Base-by-base conservation (phyloP, 805 yeast genomes). In the Candida montana region DNA sequence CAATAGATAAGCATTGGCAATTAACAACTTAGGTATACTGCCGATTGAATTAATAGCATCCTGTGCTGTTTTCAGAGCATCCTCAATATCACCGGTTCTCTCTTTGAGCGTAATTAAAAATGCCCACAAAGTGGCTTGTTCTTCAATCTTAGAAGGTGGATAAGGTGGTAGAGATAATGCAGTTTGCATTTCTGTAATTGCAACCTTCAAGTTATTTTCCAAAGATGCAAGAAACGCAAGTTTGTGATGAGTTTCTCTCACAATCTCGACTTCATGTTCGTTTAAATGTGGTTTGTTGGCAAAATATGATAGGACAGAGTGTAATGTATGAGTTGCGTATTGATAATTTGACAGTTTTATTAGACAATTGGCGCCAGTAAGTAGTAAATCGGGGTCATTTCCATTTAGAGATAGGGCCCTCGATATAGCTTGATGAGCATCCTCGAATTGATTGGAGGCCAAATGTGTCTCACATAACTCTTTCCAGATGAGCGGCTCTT, bases 391-490 rank as follows among this genome's bases (percentile, higher is more conserved):
- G 1, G 81, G 68, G 48, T 76, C 75, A 27, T 58, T 55, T 4
- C 66, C 68, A 23, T 52, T 44, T 18, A 67, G 45, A 30, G 58
- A 63, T 5, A 74, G 50, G 3, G 74, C 74, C 35, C 70, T 62
- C 40, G 67, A 70, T 16, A 72, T 62, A 2, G 74, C 62, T 37
- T 64, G 68, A 49, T 75, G 78, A 0, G 83, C 78, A 45, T 73
- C 76, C 32, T 75, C 79, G 34, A 62, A 64, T 43, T 73, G 65
- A 28, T 74, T 72, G 8, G 71, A 48, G 11, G 67, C 54, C 12
- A 73, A 51, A 49, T 77, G 77, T 41, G 79, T 71, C 44, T 74
- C 76, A 1, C 77, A 69, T 39, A 77, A 59, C 51, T 75, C 81
- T 37, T 64, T 68, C 65, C 74, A 71, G 5, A 77, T 49, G 6